These are phyloP conservation scores for Adansonia grandidieri DNA, from an alignment of 441 rosid genomes.

Conservation along the genomic window DNA sequence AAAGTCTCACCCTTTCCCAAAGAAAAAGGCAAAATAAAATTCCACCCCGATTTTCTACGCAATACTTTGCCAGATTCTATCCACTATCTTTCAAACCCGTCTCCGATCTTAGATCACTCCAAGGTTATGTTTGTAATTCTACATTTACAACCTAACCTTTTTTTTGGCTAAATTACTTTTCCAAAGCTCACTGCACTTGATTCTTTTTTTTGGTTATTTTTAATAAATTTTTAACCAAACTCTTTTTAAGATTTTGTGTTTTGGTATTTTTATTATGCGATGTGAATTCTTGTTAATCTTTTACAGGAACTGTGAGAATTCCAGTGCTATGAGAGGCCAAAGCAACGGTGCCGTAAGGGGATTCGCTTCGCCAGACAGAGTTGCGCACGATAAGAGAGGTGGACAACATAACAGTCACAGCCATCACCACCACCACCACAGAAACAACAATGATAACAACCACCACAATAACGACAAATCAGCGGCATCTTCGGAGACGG, in stretches of 20 bases:
- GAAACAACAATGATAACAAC: conserved; percentile 23
- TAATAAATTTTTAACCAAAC: conserved; percentile 14
- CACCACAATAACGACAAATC: conserved; percentile 44
- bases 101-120: conserved; percentile 37
- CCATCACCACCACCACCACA: conserved; percentile 26
- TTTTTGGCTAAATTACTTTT: conserved; percentile 13
- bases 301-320: conserved; percentile 63
- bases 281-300: neutral
- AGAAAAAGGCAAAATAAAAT: conserved; percentile 23
- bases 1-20: conserved; percentile 8
- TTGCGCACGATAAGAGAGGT: conserved; percentile 56
- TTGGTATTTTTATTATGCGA: conserved; percentile 9
- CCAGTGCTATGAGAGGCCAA: conserved; percentile 67
- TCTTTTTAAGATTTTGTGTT: neutral
- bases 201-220: neutral
- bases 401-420: conserved; percentile 31
- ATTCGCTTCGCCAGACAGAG: conserved; percentile 55
- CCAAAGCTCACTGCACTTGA: neutral
- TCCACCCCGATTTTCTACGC: conserved; percentile 24
- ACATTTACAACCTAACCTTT: conserved; percentile 3
- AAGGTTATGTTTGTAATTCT: conserved; percentile 53
- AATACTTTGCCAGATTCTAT: conserved; percentile 25
- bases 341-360: conserved; percentile 55
- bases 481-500: conserved; percentile 61
- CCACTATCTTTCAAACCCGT: conserved; percentile 21